Evolutionary conservation across 2,329 filamentous ascomycete species (phyloP), one percentile per base, ranked within the genome.

Genomic region (Endothia cerciana): DNA sequence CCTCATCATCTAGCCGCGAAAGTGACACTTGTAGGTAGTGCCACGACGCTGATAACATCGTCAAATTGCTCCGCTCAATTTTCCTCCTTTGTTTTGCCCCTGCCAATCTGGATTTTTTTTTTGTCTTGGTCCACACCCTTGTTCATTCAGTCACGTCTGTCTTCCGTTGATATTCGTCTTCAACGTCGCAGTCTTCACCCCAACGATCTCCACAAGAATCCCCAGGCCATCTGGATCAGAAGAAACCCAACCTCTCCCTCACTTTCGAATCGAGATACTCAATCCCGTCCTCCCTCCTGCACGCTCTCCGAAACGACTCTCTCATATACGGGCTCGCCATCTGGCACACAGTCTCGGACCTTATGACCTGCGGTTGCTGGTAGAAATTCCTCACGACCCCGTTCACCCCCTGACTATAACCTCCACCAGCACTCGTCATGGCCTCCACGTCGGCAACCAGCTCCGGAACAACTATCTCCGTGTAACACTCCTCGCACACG

Each of bases 401-500:
- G 6, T 36, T 66, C n/a, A 13, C 40, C 43, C 57, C 61, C 22
- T 47, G 38, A 11, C 58, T 41, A 7, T 40, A n/a, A 19, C 63
- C 45, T 4, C 41, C n/a, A 25, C 10, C 36, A 3, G 53, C 28
- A 15, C 49, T 51, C 19, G 45, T 41, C 0, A 84, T 78, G 49
- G 79, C 78, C 62, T 78, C 75, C 19, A 59, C 71, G 47, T 83
- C 77, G 3, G 83, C 80, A 38, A 83, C 80, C 1, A 89, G 78
- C 60, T 87, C 81, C 0, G 93, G 93, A 77, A 85, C 87, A n/a
- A 97, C 87, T 0, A 92, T 85, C 28, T 92, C 88, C 19, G 92
- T 86, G 74, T 91, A 97, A 76, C 94, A 98, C 76, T 94, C 92
- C 69, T 91, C 88, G 77, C 94, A 98, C 4, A 97, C 89, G 0